Evolutionary conservation across 2,329 filamentous ascomycete species (phyloP), one percentile per base, ranked within the genome.

Genomic region (Proliferodiscus dingleyae): DNA sequence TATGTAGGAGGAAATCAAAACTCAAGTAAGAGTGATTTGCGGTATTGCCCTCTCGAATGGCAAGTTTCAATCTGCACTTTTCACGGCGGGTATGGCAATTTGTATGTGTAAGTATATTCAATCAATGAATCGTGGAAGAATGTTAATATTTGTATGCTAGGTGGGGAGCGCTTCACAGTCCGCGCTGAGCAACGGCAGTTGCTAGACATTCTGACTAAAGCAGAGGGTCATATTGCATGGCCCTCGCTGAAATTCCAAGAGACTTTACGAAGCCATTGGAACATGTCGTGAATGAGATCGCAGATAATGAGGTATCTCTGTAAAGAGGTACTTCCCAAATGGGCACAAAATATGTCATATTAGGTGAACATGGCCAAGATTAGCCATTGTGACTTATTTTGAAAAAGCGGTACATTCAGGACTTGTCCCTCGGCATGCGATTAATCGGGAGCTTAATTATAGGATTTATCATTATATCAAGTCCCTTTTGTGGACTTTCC

Each of bases 201-300:
- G 23, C 49, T 75, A 18, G 65, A 70, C 13, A 64, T 76, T 3
- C 60, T 80, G 40, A 60, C 60, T 38, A 66, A 63, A 48, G 73
- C 71, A 4, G 73, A 78, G 52, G 61, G 56, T 22, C 67, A 71
- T 13, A 68, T 76, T 55, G 74, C 70, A 5, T 73, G 74, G 62
- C 75, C 75, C 4, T 34, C 32, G 11, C 18, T 34, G 4, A 78
- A 74, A 8, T 64, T 63, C 5, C 68, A 71, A 24, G 56, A 61
- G 22, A 67, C 71, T 45, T 60, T 78, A 42, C 69, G 68, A 53
- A 65, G 62, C 41, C 69, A 67, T 46, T 78, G 72, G 74, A 70
- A 68, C 9, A 75, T 70, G 71, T n/a, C 16, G 24, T 32, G 13
- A 34, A n/a, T n/a, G 16, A 26, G 24, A 26, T 6, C 24, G 24